phyloP scores from a whole-genome alignment of 495 filamentous ascomycete genomes.

The Tuber microsphaerosporum region DNA sequence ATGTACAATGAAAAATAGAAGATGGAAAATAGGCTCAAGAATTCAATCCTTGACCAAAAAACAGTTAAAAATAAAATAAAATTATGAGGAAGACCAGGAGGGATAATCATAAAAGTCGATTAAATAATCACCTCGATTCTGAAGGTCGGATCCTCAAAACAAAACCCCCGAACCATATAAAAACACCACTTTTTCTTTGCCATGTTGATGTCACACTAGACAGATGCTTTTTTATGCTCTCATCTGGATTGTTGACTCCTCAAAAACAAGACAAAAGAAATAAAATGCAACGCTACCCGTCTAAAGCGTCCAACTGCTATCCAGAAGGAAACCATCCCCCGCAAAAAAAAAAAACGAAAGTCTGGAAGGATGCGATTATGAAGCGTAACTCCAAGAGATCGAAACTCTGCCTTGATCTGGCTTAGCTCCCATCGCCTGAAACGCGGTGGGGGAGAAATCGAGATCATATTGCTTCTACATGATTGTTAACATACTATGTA shows the following conservation, averaged over 20 bases:
- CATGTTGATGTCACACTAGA: not conserved
- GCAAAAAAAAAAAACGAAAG: slow-evolving; percentile 1
- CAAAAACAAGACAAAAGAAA: slow-evolving; percentile 7
- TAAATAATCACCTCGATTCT: not conserved
- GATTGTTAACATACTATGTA: slow-evolving; percentile 10
- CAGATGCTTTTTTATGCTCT: not conserved
- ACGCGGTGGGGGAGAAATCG: slow-evolving; percentile 25
- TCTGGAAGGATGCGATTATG: not conserved
- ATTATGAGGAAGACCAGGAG: slow-evolving; percentile 15
- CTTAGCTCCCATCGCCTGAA: not conserved
- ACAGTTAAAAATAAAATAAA: slow-evolving; percentile 11
- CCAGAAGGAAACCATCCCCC: not conserved
- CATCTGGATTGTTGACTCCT: not conserved
- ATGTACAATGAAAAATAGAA: slow-evolving; percentile 13
- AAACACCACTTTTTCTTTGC: not conserved
- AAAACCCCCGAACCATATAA: slow-evolving; percentile 11
- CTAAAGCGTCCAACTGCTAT: not conserved
- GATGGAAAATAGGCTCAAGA: slow-evolving; percentile 23
- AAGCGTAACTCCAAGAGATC: not conserved
- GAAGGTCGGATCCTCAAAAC: not conserved
- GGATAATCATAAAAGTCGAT: not conserved
- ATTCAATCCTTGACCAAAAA: slow-evolving; percentile 10
- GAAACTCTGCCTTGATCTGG: slow-evolving; percentile 15
- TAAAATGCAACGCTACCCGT: slow-evolving; percentile 5
- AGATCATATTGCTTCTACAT: not conserved